Conservation (phyloP, 345 rosid genomes). For the Erysimum cheiranthoides region DNA sequence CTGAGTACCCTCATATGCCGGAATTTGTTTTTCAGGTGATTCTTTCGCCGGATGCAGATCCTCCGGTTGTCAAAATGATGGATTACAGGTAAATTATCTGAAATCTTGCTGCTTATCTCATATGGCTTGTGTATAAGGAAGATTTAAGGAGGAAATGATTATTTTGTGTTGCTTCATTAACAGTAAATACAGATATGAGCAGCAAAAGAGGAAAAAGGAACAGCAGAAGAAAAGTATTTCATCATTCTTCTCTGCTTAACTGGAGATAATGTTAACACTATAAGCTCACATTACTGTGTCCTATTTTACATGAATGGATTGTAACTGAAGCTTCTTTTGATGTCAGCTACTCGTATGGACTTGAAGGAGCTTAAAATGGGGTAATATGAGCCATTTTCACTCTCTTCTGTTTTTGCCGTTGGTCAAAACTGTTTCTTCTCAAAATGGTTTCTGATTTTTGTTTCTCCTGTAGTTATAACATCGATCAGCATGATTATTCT, state of each 20-base stretch:
- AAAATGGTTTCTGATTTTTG: constrained; percentile 38
- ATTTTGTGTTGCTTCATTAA: constrained; percentile 19
- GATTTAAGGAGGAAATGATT: constrained; percentile 23
- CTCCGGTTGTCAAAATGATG: constrained; percentile 91
- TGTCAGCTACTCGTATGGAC: constrained; percentile 79
- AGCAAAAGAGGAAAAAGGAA: constrained; percentile 77
- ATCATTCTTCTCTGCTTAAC: constrained; percentile 44
- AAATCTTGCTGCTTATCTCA: neutral
- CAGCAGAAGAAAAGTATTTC: constrained; percentile 87
- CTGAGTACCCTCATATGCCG: neutral
- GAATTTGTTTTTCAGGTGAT: constrained; percentile 65
- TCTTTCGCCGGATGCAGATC: constrained; percentile 90
- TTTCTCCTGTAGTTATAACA: constrained; percentile 68
- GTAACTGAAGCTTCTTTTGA: constrained; percentile 47
- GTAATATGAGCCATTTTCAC: constrained; percentile 45
- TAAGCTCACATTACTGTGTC: neutral
- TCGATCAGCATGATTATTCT: constrained; percentile 89
- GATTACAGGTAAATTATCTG: constrained; percentile 65
- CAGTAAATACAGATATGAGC: constrained; percentile 90
- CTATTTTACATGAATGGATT: constrained; percentile 36
- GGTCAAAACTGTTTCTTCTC: constrained; percentile 17
- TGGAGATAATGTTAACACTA: constrained; percentile 24
- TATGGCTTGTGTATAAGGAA: constrained; percentile 25
- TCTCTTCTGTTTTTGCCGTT: neutral
- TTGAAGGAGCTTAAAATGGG: constrained; percentile 94